These are phyloP conservation scores for Canavalia gladiata DNA, from an alignment of 306 rosid genomes.

Conservation along the genomic window DNA sequence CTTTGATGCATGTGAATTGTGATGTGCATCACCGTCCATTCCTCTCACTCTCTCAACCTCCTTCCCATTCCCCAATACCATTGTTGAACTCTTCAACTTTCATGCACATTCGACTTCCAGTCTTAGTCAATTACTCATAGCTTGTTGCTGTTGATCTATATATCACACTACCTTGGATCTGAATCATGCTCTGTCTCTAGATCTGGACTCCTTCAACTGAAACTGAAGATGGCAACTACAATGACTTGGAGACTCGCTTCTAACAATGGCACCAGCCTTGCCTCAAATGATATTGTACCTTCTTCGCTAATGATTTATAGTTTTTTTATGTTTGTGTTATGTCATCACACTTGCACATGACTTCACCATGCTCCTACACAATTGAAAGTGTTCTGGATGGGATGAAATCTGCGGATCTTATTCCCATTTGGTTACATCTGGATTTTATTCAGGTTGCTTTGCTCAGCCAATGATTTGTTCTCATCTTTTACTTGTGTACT, in stretches of 20 bases:
- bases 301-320: not conserved
- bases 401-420: constrained; percentile 38
- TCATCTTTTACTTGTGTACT: not conserved
- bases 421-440: constrained; percentile 14
- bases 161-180: constrained; percentile 35
- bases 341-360: not conserved
- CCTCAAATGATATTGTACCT: constrained; percentile 79
- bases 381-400: constrained; percentile 13
- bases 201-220: constrained; percentile 64
- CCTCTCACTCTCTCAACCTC: constrained; percentile 37
- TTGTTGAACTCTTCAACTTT: constrained; percentile 38
- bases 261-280: constrained; percentile 86
- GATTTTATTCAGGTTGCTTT: constrained; percentile 24
- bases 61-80: constrained; percentile 30
- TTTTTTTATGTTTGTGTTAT: not conserved
- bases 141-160: not conserved
- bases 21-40: constrained; percentile 16
- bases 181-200: constrained; percentile 59
- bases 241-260: constrained; percentile 80
- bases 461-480: constrained; percentile 3
- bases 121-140: not conserved
- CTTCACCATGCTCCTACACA: not conserved
- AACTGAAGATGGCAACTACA: constrained; percentile 73
- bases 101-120: not conserved
- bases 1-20: constrained; percentile 50